Percentiles rank a stretch among this genome's conserved stretches.
phyloP scores from a whole-genome alignment of 306 rosid genomes.

The Pterocarpus santalinus region DNA sequence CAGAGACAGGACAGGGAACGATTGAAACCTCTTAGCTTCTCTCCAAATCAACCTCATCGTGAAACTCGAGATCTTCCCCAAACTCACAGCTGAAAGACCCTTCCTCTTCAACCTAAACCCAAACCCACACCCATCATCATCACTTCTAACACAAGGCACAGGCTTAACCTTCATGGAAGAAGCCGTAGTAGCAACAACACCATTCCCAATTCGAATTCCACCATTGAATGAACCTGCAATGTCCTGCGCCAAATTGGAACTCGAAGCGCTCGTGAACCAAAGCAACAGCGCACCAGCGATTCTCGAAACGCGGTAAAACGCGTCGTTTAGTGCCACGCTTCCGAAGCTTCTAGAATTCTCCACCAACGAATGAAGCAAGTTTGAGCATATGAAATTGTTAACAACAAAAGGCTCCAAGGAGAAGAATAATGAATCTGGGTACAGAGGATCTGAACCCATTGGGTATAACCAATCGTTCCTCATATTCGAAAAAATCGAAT shows the following conservation, averaged over 20 bases:
- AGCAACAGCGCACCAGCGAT: constrained; percentile 68
- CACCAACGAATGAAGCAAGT: constrained; percentile 59
- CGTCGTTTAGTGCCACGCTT: constrained; percentile 39
- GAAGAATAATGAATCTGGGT: constrained; percentile 59
- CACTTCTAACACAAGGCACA: constrained; percentile 41
- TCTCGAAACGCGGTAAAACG: constrained; percentile 65
- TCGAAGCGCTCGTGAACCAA: constrained; percentile 61
- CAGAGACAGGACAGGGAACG: constrained; percentile 65
- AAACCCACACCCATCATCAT: constrained; percentile 54
- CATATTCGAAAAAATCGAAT: constrained; percentile 46
- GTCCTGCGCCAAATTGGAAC: constrained; percentile 53
- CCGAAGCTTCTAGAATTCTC: constrained; percentile 60
- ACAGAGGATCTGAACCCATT: constrained; percentile 68
- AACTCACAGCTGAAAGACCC: constrained; percentile 27
- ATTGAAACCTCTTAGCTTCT: constrained; percentile 66
- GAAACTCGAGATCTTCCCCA: constrained; percentile 69
- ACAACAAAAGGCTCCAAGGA: constrained; percentile 63
- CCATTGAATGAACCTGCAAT: constrained; percentile 46
- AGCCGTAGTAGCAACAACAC: neutral
- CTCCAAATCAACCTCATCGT: constrained; percentile 56
- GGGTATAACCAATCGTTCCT: constrained; percentile 69
- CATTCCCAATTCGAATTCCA: neutral
- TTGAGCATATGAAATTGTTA: constrained; percentile 43
- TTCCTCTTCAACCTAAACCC: constrained; percentile 58
- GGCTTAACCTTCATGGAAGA: constrained; percentile 55